A percentile compares a stretch with the other conserved stretches of the same genome.
phyloP scores from a whole-genome alignment of 768 basidiomycete species.

The Gymnopilus dilepis region DNA sequence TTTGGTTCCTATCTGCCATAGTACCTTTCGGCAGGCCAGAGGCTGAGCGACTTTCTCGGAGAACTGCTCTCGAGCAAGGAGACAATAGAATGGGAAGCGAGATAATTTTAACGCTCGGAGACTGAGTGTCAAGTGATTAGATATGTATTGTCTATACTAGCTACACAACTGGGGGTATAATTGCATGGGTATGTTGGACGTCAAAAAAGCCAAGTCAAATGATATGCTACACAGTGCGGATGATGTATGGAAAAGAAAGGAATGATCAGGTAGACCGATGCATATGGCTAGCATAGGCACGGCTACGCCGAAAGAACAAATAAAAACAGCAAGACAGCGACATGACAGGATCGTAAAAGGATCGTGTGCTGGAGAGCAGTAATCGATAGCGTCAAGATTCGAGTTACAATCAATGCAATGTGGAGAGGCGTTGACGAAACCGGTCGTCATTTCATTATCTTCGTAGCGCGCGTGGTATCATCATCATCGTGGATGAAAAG shows the following conservation, averaged over 20 bases:
- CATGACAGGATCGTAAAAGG: slow-evolving; percentile 10
- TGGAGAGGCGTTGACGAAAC: slow-evolving; percentile 23
- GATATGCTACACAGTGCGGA: slow-evolving; percentile 13
- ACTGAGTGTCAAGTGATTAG: slow-evolving; percentile 10
- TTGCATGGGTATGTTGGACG: slow-evolving; percentile 12
- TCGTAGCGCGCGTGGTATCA: slow-evolving; percentile 15
- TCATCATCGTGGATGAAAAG: slow-evolving; percentile 7
- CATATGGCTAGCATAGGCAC: slow-evolving; percentile 19
- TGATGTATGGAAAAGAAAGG: slow-evolving; percentile 4
- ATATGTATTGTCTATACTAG: slow-evolving; percentile 11
- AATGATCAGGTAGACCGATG: not conserved
- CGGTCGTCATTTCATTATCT: slow-evolving; percentile 22
- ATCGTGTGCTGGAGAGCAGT: slow-evolving; percentile 9
- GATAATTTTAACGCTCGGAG: not conserved
- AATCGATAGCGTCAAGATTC: slow-evolving; percentile 10
- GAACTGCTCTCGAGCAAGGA: not conserved
- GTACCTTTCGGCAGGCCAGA: not conserved
- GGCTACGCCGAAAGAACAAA: not conserved
- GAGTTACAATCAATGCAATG: slow-evolving; percentile 6
- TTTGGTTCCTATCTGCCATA: slow-evolving; percentile 3
- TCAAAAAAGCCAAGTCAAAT: slow-evolving; percentile 7
- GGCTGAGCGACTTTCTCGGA: not conserved
- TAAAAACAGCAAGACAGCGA: slow-evolving; percentile 2
- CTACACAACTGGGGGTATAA: slow-evolving; percentile 6
- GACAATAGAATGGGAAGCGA: slow-evolving; percentile 1